phyloP scores from a whole-genome alignment of 495 filamentous ascomycete genomes.

The Xylaria palmicola region DNA sequence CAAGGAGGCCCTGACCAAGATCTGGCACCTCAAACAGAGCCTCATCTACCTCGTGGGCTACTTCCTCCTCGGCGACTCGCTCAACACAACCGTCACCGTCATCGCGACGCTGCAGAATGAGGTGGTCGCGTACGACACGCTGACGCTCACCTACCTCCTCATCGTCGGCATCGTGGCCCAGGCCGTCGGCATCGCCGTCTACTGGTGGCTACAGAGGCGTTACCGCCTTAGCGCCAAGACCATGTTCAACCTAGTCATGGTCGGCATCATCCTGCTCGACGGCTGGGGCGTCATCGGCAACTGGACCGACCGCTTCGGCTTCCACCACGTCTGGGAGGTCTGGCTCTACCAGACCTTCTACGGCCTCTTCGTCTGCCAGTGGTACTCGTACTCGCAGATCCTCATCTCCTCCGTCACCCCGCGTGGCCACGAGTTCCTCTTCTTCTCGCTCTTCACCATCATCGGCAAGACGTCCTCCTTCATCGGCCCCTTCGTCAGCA shows the following conservation, averaged over 20 bases:
- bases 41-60: slow-evolving; percentile 64
- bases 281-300: slow-evolving; percentile 68
- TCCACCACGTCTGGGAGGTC: slow-evolving; percentile 62
- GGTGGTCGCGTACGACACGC: slow-evolving; percentile 60
- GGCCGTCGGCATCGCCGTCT: slow-evolving; percentile 59
- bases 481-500: slow-evolving; percentile 63
- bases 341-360: slow-evolving; percentile 65
- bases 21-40: slow-evolving; percentile 64
- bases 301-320: slow-evolving; percentile 61
- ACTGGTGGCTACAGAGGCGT: slow-evolving; percentile 58
- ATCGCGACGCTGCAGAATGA: slow-evolving; percentile 62
- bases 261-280: slow-evolving; percentile 58
- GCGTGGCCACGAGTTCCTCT: slow-evolving; percentile 63
- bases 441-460: slow-evolving; percentile 66
- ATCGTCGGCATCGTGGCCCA: slow-evolving; percentile 64
- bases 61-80: slow-evolving; percentile 62
- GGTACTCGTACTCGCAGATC: slow-evolving; percentile 67
- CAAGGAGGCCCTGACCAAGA: slow-evolving; percentile 53
- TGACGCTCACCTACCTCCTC: slow-evolving; percentile 60
- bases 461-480: slow-evolving; percentile 64
- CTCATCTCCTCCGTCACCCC: slow-evolving; percentile 69
- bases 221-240: slow-evolving; percentile 56
- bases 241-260: slow-evolving; percentile 61
- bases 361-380: slow-evolving; percentile 64
- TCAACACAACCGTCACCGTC: slow-evolving; percentile 68